Evolutionary conservation across 1,284 basidiomycete genomes (phyloP), one percentile per base, ranked within the genome.

Genomic region (Melampsora abietis-canadensis): DNA sequence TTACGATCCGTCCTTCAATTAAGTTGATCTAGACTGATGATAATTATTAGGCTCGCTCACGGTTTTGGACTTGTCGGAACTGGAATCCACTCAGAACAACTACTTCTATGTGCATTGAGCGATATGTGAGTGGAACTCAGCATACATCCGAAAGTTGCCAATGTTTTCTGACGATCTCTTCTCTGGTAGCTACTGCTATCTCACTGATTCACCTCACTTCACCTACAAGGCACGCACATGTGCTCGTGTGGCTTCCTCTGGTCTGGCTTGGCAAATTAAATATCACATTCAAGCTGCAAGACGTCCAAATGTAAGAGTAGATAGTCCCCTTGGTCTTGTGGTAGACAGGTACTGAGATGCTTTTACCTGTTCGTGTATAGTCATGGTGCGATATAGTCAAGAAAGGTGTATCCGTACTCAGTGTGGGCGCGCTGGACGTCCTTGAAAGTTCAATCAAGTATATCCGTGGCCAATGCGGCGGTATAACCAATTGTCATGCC

Each of bases 261-360:
- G 62, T 21, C 40, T 73, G 21, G 69, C 69, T n/a, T 73, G 69
- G 69, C 69, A 73, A 40, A 48, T 73, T 24, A 73, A 73, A 57
- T 66, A 57, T 30, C 69, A 65, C n/a, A 73, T 73, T 44, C 59
- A 73, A 59, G 69, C 69, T 24, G 48, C 62, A 24, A 24, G 34
- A 31, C 8, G 17, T 30, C 62, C 63, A 17, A 59, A 24, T 6
- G 69, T 73, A 30, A 44, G 69, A 44, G 14, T 44, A 44, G 44
- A 44, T 17, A 17, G 24, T n/a, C n/a, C 51, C 24, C 6, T 44
- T 44, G 44, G 12, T 17, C 15, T 5, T 15, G 15, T 17, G 44
- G 12, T 15, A 4, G 1, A 44, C 15, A 12, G 34, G 4, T 44
- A 44, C 44, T 44, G 44, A 17, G 17, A 44, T 15, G 2, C 44